These are phyloP conservation scores for Coniophora puteana DNA, from an alignment of 1,284 basidiomycete species.

Conservation along the genomic window DNA sequence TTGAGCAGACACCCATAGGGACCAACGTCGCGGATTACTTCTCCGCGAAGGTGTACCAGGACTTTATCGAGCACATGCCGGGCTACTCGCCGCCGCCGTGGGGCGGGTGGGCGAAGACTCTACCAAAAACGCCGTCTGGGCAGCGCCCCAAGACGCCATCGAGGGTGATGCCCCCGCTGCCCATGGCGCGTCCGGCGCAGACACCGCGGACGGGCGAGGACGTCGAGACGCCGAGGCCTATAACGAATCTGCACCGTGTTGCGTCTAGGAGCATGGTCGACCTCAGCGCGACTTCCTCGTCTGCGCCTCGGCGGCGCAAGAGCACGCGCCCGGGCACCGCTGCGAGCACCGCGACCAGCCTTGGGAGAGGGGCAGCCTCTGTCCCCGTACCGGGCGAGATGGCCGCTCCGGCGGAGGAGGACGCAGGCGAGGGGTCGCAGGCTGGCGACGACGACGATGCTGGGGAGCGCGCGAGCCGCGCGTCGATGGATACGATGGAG, in stretches of 20 bases:
- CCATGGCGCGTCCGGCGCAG: conserved; percentile 1
- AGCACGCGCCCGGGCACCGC: conserved; percentile 13
- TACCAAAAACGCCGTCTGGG: conserved; percentile 5
- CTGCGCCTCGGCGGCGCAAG: too few relatives aligned
- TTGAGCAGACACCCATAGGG: conserved; percentile 9
- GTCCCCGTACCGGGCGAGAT: not conserved
- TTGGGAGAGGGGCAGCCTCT: too few relatives aligned
- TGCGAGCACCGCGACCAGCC: conserved; percentile 8
- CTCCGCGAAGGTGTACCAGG: conserved; percentile 19
- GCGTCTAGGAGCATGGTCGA: conserved; percentile 54
- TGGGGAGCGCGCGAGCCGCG: not conserved
- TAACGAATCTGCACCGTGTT: conserved; percentile 22
- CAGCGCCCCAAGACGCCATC: conserved; percentile 2
- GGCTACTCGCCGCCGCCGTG: conserved; percentile 7
- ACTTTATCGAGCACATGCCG: conserved; percentile 8
- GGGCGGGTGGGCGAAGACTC: not conserved
- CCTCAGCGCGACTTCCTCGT: conserved; percentile 23
- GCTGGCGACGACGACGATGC: not conserved
- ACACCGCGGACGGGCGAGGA: too few relatives aligned
- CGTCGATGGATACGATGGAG: too few relatives aligned
- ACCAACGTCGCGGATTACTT: conserved; percentile 24
- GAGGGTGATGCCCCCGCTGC: not conserved
- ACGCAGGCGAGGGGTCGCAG: too few relatives aligned
- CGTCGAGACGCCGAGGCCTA: too few relatives aligned
- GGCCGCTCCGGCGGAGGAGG: too few relatives aligned